phyloP scores from a whole-genome alignment of 2,329 filamentous ascomycete species.

The Incumbomyces lentus region DNA sequence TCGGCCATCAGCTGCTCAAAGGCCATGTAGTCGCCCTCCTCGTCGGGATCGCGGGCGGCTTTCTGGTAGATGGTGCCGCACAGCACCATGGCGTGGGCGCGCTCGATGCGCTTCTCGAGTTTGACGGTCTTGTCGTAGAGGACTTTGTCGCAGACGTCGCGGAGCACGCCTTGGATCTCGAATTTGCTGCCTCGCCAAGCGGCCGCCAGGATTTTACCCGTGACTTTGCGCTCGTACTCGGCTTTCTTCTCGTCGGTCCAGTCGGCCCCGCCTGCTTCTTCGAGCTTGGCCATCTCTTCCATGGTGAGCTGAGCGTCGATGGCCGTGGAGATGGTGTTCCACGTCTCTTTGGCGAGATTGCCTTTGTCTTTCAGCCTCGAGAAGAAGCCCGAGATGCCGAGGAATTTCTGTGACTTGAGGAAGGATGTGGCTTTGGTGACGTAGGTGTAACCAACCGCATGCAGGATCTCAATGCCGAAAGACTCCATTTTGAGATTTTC shows the following conservation, averaged over 20 bases:
- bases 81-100: conserved; percentile 79
- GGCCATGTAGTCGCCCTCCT: conserved; percentile 97
- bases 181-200: conserved; percentile 96
- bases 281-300: conserved; percentile 96
- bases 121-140: conserved; percentile 70
- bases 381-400: conserved; percentile 93
- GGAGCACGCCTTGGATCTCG: conserved; percentile 90
- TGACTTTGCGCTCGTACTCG: conserved; percentile 91
- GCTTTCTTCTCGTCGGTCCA: conserved; percentile 97
- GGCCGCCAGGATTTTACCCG: conserved; percentile 93
- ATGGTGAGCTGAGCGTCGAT: conserved; percentile 97
- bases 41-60: conserved; percentile 79
- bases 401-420: conserved; percentile 90
- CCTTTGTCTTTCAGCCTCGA: conserved; percentile 92
- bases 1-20: conserved; percentile 98
- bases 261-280: conserved; percentile 88
- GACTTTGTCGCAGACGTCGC: conserved; percentile 86
- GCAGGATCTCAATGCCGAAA: conserved; percentile 90
- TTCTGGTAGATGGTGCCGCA: conserved; percentile 82
- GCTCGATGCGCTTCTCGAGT: conserved; percentile 75
- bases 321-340: conserved; percentile 92
- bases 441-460: conserved; percentile 89
- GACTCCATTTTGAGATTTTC: conserved; percentile 99
- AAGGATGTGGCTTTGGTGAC: conserved; percentile 76
- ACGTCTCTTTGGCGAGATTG: conserved; percentile 92